Evolutionary conservation across 495 filamentous ascomycete species (phyloP).

Genomic region (Talaromyces trachyspermus): DNA sequence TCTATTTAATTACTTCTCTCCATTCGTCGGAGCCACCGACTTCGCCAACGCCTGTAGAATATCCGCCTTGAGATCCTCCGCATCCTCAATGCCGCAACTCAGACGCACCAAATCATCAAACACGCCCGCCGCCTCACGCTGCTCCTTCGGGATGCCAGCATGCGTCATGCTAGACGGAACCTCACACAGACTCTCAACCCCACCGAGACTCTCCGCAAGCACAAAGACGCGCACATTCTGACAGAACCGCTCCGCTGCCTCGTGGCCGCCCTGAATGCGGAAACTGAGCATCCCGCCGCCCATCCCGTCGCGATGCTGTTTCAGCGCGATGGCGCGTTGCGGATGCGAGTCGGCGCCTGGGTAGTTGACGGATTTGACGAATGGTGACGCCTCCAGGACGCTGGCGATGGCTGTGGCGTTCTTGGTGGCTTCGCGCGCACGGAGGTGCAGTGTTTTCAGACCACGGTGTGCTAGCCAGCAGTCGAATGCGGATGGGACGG

Average conservation of each 20-base stretch:
- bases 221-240: slow-evolving; percentile 84
- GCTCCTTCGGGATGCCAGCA: slow-evolving; percentile 81
- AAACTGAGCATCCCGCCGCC: slow-evolving; percentile 97
- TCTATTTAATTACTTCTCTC: background rate
- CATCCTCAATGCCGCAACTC: slow-evolving; percentile 91
- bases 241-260: slow-evolving; percentile 87
- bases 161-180: slow-evolving; percentile 94
- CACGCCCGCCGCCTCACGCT: slow-evolving; percentile 88
- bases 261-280: slow-evolving; percentile 82
- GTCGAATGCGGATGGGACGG: slow-evolving; percentile 90
- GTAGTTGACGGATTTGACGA: slow-evolving; percentile 89
- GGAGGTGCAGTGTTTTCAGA: slow-evolving; percentile 92
- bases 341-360: slow-evolving; percentile 82
- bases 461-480: slow-evolving; percentile 98
- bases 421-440: slow-evolving; percentile 70
- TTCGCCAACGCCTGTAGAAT: slow-evolving; percentile 76
- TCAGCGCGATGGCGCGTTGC: slow-evolving; percentile 73
- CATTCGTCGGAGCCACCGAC: slow-evolving; percentile 41
- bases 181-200: slow-evolving; percentile 88
- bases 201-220: slow-evolving; percentile 86
- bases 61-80: slow-evolving; percentile 73
- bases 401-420: slow-evolving; percentile 76
- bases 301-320: slow-evolving; percentile 91
- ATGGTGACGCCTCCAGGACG: slow-evolving; percentile 69
- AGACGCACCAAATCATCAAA: slow-evolving; percentile 93